Evolutionary conservation across 2,329 filamentous ascomycete genomes (phyloP).

Genomic region (Calonectria hawksworthii): DNA sequence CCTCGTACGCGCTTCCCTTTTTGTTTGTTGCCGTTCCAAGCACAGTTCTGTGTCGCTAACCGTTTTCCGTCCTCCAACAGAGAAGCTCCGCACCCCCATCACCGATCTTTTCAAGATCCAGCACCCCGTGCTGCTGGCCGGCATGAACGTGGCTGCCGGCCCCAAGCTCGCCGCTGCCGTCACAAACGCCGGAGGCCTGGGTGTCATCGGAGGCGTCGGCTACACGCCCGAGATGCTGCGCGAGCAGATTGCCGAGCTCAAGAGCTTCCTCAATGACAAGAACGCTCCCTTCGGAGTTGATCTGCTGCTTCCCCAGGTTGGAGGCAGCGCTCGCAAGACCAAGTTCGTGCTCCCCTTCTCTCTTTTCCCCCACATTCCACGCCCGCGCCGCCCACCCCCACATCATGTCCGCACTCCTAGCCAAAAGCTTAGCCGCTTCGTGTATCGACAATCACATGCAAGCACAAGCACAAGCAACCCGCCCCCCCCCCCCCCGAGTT

Average conservation of each 20-base stretch:
- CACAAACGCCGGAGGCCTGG: conserved; percentile 95
- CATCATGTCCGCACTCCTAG: not conserved
- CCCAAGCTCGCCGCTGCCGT: conserved; percentile 97
- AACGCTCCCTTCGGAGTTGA: conserved; percentile 96
- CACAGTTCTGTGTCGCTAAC: conserved; percentile 32
- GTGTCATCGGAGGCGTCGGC: conserved; percentile 94
- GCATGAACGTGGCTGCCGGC: conserved; percentile 99
- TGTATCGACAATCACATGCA: conserved; percentile 41
- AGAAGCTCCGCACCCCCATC: conserved; percentile 84
- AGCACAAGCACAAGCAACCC: not conserved
- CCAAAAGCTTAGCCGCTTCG: conserved; percentile 5
- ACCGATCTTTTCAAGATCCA: conserved; percentile 99
- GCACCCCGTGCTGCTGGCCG: conserved; percentile 94
- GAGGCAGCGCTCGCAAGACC: conserved; percentile 93
- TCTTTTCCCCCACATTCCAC: conserved; percentile 14
- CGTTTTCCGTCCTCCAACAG: conserved; percentile 36
- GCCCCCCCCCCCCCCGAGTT: too few species aligned
- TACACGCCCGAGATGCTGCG: conserved; percentile 98
- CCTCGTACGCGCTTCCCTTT: conserved; percentile 75
- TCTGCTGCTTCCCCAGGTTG: conserved; percentile 92
- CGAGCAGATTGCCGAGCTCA: conserved; percentile 95
- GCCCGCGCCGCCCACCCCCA: not conserved
- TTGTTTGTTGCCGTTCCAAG: not conserved
- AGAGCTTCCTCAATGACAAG: conserved; percentile 89
- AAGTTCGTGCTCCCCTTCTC: conserved; percentile 67